phyloP scores from a whole-genome alignment of 306 rosid species.

The Inga leiocalycina region DNA sequence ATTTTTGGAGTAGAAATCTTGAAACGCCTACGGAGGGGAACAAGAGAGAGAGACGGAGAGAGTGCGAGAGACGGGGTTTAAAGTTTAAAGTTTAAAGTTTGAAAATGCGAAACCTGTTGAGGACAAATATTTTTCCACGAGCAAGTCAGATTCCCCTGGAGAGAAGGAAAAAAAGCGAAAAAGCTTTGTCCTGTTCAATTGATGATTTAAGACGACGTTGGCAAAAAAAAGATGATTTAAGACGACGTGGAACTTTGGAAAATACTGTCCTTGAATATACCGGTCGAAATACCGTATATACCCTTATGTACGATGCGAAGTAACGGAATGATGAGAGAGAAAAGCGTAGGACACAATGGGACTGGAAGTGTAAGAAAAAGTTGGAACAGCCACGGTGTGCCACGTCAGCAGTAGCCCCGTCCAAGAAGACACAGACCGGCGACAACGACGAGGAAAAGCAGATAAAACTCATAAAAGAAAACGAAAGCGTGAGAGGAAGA shows the following conservation, averaged over 20 bases:
- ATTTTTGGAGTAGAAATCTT: background rate
- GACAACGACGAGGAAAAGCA: conserved; percentile 31
- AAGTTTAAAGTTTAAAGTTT: conserved; percentile 27
- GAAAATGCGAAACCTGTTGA: conserved; percentile 54
- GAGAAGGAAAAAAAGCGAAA: background rate
- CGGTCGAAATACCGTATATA: fast-evolving
- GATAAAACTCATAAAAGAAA: background rate
- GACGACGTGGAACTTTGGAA: background rate
- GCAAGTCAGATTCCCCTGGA: conserved; percentile 36
- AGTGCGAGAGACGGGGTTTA: conserved; percentile 7
- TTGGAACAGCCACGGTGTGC: background rate
- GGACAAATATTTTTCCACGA: conserved; percentile 67
- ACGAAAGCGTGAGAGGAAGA: conserved; percentile 28
- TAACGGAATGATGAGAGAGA: too few species aligned
- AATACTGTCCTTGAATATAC: background rate
- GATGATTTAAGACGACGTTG: background rate
- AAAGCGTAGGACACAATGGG: too few species aligned
- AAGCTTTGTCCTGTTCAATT: background rate
- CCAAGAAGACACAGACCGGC: conserved; percentile 12
- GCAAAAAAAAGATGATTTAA: background rate
- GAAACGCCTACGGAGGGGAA: conserved; percentile 24
- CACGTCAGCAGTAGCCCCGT: conserved; percentile 51
- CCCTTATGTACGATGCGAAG: background rate
- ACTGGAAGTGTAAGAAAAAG: background rate
- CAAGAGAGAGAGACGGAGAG: conserved; percentile 28